Evolutionary conservation across 805 yeast species (phyloP), one percentile per base, ranked within the genome.

Genomic region (Cyberlindnera nakhonratchasimensis): DNA sequence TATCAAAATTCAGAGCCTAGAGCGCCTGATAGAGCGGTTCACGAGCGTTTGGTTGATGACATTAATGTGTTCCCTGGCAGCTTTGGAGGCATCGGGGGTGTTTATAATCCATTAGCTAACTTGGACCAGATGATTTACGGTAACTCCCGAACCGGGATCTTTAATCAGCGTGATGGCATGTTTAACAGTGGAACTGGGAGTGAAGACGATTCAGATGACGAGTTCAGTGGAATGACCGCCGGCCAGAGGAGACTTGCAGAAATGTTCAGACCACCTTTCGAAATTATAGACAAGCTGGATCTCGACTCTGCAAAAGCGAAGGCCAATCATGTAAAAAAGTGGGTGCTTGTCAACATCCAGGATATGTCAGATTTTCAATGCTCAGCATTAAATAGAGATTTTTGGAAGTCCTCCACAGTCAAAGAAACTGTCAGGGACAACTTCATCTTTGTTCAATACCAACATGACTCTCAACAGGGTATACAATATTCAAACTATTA

Each of bases 201-300:
- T 8, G 68, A 60, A 13, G 48, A 39, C 14, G 48, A 47, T 20
- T 59, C 65, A 34, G 64, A 68, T 2, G 69, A 37, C 47, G 42
- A 13, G 41, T 35, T 17, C 29, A 37, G 6, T 18, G 54, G 50
- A 4, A 31, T 61, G 36, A 54, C 55, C 29, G 66, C 64, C 37
- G 16, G 78, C 72, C 37, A 88, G 77, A 63, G 71, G 79, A 70
- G 95, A 38, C 67, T 93, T 36, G 97, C 96, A 5, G 74, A 74
- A 47, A 69, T 93, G 22, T 93, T 91, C 63, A 72, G 91, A 47
- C 98, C 99, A 0, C 99, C 99, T 0, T 91, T 87, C 67, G 97
- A 91, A 53, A 66, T 93, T 25, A 88, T 93, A 56, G 71, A 80
- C 17, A 79, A 74, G 50, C 50, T 79, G 14, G 77, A 76, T 40